These are phyloP conservation scores for Exophiala spinifera DNA, from an alignment of 2,329 filamentous ascomycete genomes.

Conservation along the genomic window DNA sequence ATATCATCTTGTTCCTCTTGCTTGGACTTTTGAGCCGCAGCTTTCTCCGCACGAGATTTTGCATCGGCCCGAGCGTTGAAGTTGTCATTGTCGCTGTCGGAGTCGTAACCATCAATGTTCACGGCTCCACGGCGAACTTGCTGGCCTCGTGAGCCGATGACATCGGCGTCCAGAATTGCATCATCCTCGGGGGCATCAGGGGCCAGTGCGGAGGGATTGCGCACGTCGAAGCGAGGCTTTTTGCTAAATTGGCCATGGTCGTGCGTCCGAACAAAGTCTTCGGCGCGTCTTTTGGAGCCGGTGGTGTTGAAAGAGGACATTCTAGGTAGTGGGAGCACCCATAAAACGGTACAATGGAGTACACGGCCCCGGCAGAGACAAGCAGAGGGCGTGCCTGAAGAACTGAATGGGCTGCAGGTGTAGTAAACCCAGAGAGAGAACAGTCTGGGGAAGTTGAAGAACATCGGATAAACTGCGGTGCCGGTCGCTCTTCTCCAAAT, in stretches of 20 bases:
- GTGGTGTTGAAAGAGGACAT: constrained; percentile 12
- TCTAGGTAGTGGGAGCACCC: not conserved
- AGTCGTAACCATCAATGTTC: constrained; percentile 95
- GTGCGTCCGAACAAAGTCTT: constrained; percentile 73
- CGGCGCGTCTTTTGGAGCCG: constrained; percentile 73
- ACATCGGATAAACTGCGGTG: not conserved
- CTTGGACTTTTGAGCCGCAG: constrained; percentile 40
- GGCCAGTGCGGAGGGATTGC: constrained; percentile 89
- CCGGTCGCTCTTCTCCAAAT: not conserved
- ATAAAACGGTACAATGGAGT: not conserved
- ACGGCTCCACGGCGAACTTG: constrained; percentile 88
- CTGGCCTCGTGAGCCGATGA: constrained; percentile 72
- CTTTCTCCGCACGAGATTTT: constrained; percentile 47
- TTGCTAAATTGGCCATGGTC: constrained; percentile 56
- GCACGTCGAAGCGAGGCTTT: constrained; percentile 87
- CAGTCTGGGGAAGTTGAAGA: constrained; percentile 1
- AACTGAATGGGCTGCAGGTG: too few relatives aligned
- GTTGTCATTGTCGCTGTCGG: constrained; percentile 85
- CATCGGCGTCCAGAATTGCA: constrained; percentile 80
- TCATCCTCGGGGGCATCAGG: constrained; percentile 74
- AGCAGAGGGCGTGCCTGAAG: too few relatives aligned
- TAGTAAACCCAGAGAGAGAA: not conserved
- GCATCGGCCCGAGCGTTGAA: constrained; percentile 72
- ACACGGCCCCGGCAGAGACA: too few relatives aligned
- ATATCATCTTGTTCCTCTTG: constrained; percentile 60